Evolutionary conservation across 768 basidiomycete species (phyloP).

Genomic region (Suillus hirtellus): DNA sequence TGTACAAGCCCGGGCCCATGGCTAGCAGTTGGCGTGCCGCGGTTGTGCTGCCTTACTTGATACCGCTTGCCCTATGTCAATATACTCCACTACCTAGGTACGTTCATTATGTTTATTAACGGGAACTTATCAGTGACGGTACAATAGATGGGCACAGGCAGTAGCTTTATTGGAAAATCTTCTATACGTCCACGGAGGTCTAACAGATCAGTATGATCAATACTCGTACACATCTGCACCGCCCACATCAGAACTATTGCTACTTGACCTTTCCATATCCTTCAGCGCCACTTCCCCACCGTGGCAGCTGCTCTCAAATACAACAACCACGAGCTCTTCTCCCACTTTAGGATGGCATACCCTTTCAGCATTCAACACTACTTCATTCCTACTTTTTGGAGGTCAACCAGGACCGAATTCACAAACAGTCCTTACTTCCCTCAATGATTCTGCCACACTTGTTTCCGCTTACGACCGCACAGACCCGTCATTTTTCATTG

Average conservation of each 20-base stretch:
- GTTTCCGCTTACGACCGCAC: conserved; percentile 44
- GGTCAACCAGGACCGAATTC: conserved; percentile 70
- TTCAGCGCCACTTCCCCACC: conserved; percentile 67
- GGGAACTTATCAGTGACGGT: conserved; percentile 12
- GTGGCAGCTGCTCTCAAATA: conserved; percentile 58
- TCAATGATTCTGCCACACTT: conserved; percentile 63
- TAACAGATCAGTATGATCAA: conserved; percentile 67
- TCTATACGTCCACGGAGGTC: conserved; percentile 79
- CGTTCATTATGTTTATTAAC: not conserved
- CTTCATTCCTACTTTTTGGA: conserved; percentile 66
- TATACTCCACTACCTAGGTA: conserved; percentile 30
- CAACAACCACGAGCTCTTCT: conserved; percentile 36
- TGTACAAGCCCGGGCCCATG: conserved; percentile 13
- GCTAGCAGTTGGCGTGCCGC: conserved; percentile 5
- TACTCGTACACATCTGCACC: conserved; percentile 78
- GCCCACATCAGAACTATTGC: conserved; percentile 67
- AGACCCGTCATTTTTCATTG: conserved; percentile 46
- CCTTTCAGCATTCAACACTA: conserved; percentile 61
- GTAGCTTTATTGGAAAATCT: conserved; percentile 54
- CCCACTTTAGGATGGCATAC: conserved; percentile 81
- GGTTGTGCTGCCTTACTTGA: conserved; percentile 17
- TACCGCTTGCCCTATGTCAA: conserved; percentile 20
- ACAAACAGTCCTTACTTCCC: conserved; percentile 46
- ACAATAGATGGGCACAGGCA: conserved; percentile 82
- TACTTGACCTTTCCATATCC: conserved; percentile 58